These are phyloP conservation scores for Quercus wislizeni DNA, from an alignment of 306 rosid species.

Conservation along the genomic window DNA sequence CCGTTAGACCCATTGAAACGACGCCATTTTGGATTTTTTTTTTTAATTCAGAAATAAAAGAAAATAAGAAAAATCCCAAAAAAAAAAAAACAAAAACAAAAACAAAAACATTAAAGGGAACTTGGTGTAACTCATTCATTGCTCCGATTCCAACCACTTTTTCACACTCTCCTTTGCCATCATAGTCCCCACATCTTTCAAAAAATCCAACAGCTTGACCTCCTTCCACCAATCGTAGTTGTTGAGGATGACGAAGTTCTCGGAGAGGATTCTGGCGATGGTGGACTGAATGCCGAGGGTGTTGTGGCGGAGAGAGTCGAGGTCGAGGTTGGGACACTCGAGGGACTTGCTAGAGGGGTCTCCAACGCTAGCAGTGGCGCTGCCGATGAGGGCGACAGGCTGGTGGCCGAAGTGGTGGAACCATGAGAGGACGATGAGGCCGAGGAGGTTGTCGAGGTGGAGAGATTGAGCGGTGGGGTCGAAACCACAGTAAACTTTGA, in stretches of 20 bases:
- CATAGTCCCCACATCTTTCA: too few species aligned
- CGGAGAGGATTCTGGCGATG: constrained; percentile 40
- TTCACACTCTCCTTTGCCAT: too few species aligned
- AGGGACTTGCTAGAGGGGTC: constrained; percentile 90
- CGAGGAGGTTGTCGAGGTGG: constrained; percentile 90
- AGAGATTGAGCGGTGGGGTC: constrained; percentile 89
- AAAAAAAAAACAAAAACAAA: constrained; percentile 17
- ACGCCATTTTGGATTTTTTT: too few species aligned
- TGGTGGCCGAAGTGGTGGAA: constrained; percentile 72
- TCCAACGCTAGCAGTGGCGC: constrained; percentile 87
- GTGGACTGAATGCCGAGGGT: constrained; percentile 31
- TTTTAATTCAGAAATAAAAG: neutral
- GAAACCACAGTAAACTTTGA: constrained; percentile 84
- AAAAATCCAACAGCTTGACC: too few species aligned
- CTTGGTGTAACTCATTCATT: too few species aligned
- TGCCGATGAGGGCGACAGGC: constrained; percentile 71
- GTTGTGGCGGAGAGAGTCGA: constrained; percentile 43
- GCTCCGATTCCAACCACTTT: too few species aligned
- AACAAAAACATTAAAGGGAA: too few species aligned
- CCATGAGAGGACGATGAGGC: constrained; percentile 84
- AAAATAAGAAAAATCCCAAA: too few species aligned
- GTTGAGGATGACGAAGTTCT: constrained; percentile 35
- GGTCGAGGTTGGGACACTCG: constrained; percentile 78
- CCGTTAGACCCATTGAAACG: too few species aligned
- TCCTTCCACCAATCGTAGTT: constrained; percentile 69